These are phyloP conservation scores for Trichoderma sp. DNA, from an alignment of 2,329 filamentous ascomycete genomes.

Conservation along the genomic window DNA sequence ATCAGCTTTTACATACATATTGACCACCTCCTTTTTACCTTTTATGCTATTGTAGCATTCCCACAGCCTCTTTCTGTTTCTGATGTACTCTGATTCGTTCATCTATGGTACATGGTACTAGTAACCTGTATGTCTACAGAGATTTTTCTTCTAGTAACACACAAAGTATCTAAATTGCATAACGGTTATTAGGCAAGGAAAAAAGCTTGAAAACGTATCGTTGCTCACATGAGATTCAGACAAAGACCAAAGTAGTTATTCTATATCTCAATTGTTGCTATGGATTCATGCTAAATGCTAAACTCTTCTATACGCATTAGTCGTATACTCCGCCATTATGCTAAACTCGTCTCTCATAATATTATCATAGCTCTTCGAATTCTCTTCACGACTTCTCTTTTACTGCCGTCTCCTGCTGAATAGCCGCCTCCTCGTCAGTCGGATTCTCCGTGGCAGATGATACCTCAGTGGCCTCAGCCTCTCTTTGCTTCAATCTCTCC, in stretches of 20 bases:
- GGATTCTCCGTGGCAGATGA: constrained; percentile 11
- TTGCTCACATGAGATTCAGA: not conserved
- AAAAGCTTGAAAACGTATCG: not conserved
- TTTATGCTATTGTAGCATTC: not conserved
- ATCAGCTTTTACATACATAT: not conserved
- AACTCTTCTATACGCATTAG: not conserved
- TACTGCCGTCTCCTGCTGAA: not conserved
- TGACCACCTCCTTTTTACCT: not conserved
- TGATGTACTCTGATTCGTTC: not conserved
- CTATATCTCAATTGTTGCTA: not conserved
- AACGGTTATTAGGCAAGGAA: not conserved
- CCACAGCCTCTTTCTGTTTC: not conserved
- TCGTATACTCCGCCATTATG: not conserved
- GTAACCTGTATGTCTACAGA: not conserved
- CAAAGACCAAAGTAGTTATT: not conserved
- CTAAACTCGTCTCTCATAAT: not conserved
- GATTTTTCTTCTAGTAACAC: not conserved
- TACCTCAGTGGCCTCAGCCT: not conserved
- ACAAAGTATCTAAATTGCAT: not conserved
- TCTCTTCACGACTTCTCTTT: constrained; percentile 8
- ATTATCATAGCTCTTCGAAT: not conserved
- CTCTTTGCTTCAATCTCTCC: not conserved
- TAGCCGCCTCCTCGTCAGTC: constrained; percentile 9
- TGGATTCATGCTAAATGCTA: not conserved
- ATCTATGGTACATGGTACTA: not conserved